Evolutionary conservation across 495 filamentous ascomycete species (phyloP), one percentile per base, ranked within the genome.

Genomic region (Podospora anserina): DNA sequence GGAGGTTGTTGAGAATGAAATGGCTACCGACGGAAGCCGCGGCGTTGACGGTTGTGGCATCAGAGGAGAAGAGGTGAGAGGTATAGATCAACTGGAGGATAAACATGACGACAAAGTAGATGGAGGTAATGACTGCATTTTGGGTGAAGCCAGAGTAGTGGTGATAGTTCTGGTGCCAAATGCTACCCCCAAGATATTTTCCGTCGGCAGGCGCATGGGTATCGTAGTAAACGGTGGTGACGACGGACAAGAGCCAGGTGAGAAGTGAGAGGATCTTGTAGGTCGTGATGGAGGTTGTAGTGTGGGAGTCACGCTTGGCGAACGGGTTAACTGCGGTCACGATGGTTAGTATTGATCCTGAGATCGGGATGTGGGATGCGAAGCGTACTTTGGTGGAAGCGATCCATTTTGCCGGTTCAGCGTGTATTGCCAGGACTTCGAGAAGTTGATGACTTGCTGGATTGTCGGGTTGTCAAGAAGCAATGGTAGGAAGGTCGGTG

Each of bases 1-100:
- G 85, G 15, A 97, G 78, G 81, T 96, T 96, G 83, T 90, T 89
- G 72, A 91, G 67, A 75, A 95, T 94, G 78, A 94, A 96, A 81
- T 96, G 91, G 68, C 86, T 85, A 68, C 90, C 92, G 15, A 94
- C 88, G 58, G 90, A 86, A 69, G 89, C 90, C 32, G 93, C 91
- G n/a, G 86, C 81, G 54, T 85, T 85, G 67, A 91, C 87, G 5
- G 84, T 72, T 20, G 82, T 82, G 26, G 81, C 73, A 65, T 90
- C 84, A 66, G 82, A 81, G 32, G 85, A 86, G 85, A 92, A 96
- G 63, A 97, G 86, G 70, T 91, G 87, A 75, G 83, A 88, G 70
- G 91, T 78, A 76, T 96, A 97, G 71, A 82, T 87, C 64, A 90
- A 76, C 74, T 97, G 93, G 57, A 90, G 81, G 67, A 93, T 74